phyloP scores from a whole-genome alignment of 106 monocot species.

The Agapanthus africanus region DNA sequence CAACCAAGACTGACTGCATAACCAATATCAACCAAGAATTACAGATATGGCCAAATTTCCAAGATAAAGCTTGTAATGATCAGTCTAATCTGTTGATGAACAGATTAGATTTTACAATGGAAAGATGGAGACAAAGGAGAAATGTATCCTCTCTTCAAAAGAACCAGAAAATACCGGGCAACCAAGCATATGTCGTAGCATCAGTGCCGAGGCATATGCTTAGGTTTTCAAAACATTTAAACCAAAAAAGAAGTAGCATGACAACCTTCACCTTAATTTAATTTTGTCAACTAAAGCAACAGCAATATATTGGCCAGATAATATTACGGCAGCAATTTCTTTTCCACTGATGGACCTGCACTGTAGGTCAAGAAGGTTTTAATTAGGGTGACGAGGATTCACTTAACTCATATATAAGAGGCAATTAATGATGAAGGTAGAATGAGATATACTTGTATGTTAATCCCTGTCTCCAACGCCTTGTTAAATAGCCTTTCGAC shows the following conservation, averaged over 20 bases:
- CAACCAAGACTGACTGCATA: constrained; percentile 32
- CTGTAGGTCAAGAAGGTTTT: constrained; percentile 31
- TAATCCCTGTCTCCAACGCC: constrained; percentile 52
- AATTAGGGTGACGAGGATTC: constrained; percentile 5
- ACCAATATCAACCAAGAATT: background rate
- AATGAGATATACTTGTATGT: constrained; percentile 34
- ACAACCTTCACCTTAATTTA: constrained; percentile 44
- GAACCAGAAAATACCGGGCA: background rate
- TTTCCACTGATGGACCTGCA: constrained; percentile 50
- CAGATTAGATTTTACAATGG: background rate
- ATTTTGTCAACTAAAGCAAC: constrained; percentile 65
- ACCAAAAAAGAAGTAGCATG: background rate
- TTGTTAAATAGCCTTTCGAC: constrained; percentile 49
- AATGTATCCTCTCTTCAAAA: background rate
- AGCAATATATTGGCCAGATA: constrained; percentile 55
- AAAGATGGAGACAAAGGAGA: background rate
- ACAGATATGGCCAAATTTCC: background rate
- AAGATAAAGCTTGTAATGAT: background rate
- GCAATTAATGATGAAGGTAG: background rate
- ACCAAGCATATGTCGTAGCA: background rate
- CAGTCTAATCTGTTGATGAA: background rate
- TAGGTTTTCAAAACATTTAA: background rate
- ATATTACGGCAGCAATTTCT: constrained; percentile 43
- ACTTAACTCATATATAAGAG: background rate
- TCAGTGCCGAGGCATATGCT: background rate